phyloP scores from a whole-genome alignment of 2,329 filamentous ascomycete species.

The Trichoderma cornu-damae region DNA sequence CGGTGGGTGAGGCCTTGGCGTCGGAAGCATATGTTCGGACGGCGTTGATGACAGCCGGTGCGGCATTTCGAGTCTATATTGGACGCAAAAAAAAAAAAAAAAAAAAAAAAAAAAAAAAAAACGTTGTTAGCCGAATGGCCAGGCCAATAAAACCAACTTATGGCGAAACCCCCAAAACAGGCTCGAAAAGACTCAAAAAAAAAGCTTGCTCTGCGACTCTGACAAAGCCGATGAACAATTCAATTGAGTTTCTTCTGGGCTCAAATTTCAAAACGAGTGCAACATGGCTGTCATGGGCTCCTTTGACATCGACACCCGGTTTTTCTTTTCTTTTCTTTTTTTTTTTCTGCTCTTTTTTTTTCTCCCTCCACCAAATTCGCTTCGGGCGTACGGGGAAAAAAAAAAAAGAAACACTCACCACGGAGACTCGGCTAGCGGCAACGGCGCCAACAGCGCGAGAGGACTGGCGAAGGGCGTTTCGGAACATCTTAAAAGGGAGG shows the following conservation, averaged over 20 bases:
- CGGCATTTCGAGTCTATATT: slow-evolving; percentile 74
- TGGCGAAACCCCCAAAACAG: slow-evolving; percentile 24
- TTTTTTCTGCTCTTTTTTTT: no score
- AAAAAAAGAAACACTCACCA: slow-evolving; percentile 90
- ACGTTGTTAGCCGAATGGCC: slow-evolving; percentile 52
- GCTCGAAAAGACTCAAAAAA: slow-evolving; percentile 32
- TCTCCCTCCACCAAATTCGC: no score
- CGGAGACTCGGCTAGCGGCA: slow-evolving; percentile 85
- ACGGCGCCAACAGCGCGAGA: slow-evolving; percentile 91
- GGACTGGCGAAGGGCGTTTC: slow-evolving; percentile 96
- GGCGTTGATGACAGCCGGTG: slow-evolving; percentile 70
- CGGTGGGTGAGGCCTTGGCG: slow-evolving; percentile 91
- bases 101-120: slow-evolving; percentile 49
- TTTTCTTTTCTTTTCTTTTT: slow-evolving; percentile 24
- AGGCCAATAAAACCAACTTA: slow-evolving; percentile 26
- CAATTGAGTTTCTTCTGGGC: slow-evolving; percentile 37
- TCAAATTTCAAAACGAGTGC: slow-evolving; percentile 31
- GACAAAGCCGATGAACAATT: slow-evolving; percentile 19
- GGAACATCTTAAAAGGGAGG: slow-evolving; percentile 77
- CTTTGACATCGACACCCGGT: slow-evolving; percentile 33
- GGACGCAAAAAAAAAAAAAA: slow-evolving; percentile 42
- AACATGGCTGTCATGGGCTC: slow-evolving; percentile 33
- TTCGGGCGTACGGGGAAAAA: slow-evolving; percentile 37
- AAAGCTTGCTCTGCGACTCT: slow-evolving; percentile 24
- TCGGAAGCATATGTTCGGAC: slow-evolving; percentile 86